Base-by-base conservation (phyloP, 495 filamentous ascomycete genomes). In the Polyplosphaeria fusca region DNA sequence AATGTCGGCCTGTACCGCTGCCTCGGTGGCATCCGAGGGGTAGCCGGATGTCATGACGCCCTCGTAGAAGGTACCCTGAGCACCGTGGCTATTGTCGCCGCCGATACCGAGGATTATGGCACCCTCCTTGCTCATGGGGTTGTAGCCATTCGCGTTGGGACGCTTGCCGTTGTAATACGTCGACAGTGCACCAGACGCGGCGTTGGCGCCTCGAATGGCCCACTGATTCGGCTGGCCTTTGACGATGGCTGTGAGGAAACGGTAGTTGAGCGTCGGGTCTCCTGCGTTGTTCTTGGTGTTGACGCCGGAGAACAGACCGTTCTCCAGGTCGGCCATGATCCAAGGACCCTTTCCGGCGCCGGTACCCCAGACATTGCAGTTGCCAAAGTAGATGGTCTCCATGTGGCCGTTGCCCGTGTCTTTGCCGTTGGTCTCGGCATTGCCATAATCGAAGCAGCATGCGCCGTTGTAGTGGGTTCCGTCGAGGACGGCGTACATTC, bases 391-490 rank as follows among this genome's bases (percentile, higher is more conserved):
- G 66, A 83, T 77, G 32, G 80, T 77, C 66, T 83, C 80, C 80
- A 83, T 82, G 58, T 82, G 79, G 52, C 76, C 79, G 53, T 74
- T 73, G 39, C 80, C 80, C 1, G 79, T 82, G 58, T 82, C 80
- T 7, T 24, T 65, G 54, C 67, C 77, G 63, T 63, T 80, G 22
- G 70, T 75, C 68, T 83, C 80, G 38, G 80, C 80, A 42, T 83
- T 83, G 47, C 80, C 80, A 46, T 83, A 83, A 67, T 83, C 80
- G 58, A 80, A 83, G 71, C 80, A 83, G 73, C 80, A 83, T 24
- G 27, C 73, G 28, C 52, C 71, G 48, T 83, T 83, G 69, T 79
- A 83, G 57, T 83, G 78, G 5, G 79, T 82, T 1, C 79, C 80
- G 43, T 83, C 80, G 19, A 83, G 69, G 28, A 83, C 77, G 0